Evolutionary conservation across 1,139 yeast species (phyloP), one percentile per base, ranked within the genome.

Genomic region (Lodderomyces orthopsilosis): DNA sequence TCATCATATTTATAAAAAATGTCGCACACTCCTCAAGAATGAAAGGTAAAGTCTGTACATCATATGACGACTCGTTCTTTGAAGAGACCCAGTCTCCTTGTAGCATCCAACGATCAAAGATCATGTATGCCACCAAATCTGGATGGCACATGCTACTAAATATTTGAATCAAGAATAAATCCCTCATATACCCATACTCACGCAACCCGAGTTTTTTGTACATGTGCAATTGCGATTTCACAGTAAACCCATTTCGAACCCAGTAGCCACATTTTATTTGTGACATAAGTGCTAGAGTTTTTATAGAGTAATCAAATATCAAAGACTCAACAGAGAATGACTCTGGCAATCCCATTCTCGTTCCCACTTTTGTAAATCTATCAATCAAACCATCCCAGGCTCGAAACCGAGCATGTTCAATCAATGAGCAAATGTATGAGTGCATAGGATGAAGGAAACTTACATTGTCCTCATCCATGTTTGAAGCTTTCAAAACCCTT

Each of bases 371-470:
- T 7, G 55, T 54, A 8, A 64, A 51, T 10, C 53, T 9, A 30
- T 38, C 21, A 62, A 44, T 18, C 54, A 54, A 1, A 46, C 50
- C 3, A 61, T 52, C 3, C 66, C 52, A 5, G 52, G 4, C 19
- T 8, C 8, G 46, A 40, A 68, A 63, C 19, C 70, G 63, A 12
- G 77, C 66, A 45, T 69, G 68, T 55, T 88, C 90, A 37, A 88
- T 68, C 28, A 87, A 58, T 83, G 88, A 83, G 1, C 91, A 76
- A 30, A 86, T 62, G 50, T 84, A 81, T 1, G 90, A 78, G 54
- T 87, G 95, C 22, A 88, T 58, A 0, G 96, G 96, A 55, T 89
- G 96, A 33, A 89, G 75, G 53, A 89, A 78, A 56, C 94, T 83
- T 2, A 86, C 81, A 33, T 69, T 68, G 15, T 74, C 83, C 13